phyloP scores from a whole-genome alignment of 1,284 basidiomycete genomes.

The Cutaneotrichosporon dermatis region DNA sequence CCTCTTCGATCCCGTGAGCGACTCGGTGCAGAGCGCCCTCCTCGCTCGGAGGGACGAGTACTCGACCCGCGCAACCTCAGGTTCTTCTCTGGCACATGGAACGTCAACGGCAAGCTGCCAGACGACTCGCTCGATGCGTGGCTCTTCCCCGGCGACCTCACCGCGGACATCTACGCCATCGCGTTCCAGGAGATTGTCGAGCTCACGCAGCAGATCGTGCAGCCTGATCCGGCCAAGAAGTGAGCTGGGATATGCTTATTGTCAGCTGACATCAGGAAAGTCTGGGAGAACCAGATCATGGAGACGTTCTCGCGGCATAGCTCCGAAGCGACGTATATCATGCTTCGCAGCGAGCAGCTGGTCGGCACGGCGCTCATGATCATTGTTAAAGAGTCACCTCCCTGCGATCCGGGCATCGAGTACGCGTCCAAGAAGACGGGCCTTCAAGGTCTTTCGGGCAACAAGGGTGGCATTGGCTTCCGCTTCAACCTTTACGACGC shows the following conservation, averaged over 20 bases:
- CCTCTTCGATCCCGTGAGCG: slow-evolving; percentile 91
- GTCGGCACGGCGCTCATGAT: slow-evolving; percentile 92
- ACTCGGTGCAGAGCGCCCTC: slow-evolving; percentile 69
- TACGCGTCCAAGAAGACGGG: slow-evolving; percentile 94
- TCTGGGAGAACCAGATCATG: slow-evolving; percentile 82
- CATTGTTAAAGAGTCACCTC: slow-evolving; percentile 68
- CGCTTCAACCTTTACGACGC: slow-evolving; percentile 86
- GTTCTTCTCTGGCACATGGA: slow-evolving; percentile 90
- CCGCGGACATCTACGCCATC: slow-evolving; percentile 84
- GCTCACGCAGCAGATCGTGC: slow-evolving; percentile 90
- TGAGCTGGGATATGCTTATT: slow-evolving; percentile 33
- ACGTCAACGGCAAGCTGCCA: slow-evolving; percentile 81
- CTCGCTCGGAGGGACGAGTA: slow-evolving; percentile 73
- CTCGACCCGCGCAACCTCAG: slow-evolving; percentile 67
- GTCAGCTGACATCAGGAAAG: slow-evolving; percentile 53
- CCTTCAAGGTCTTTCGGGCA: slow-evolving; percentile 91
- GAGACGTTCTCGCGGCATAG: slow-evolving; percentile 67
- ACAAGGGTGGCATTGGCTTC: slow-evolving; percentile 92
- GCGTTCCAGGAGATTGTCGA: slow-evolving; percentile 98
- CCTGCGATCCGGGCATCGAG: slow-evolving; percentile 81
- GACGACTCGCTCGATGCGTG: slow-evolving; percentile 83
- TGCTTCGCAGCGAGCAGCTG: slow-evolving; percentile 86
- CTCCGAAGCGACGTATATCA: slow-evolving; percentile 68
- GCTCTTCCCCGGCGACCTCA: slow-evolving; percentile 69
- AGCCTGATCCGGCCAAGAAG: slow-evolving; percentile 93